A percentile compares a stretch with the other conserved stretches of the same genome.
These are phyloP conservation scores for Sugiyamaella novakii DNA, from an alignment of 1,139 yeast genomes.

Conservation along the genomic window DNA sequence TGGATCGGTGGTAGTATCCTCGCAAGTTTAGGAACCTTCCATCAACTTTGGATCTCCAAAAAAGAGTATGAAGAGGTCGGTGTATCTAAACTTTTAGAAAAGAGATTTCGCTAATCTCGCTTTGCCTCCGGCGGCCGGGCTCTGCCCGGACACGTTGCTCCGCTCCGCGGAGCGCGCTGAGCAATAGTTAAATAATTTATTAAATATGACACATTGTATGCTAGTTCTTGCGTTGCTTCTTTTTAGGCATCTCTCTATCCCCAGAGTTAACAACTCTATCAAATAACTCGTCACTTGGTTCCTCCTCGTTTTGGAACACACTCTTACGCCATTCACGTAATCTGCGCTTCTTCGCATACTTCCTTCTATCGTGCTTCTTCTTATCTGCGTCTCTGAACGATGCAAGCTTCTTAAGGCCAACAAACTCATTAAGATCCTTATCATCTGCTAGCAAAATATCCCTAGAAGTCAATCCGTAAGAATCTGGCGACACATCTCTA, in stretches of 20 bases:
- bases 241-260: conserved; percentile 14
- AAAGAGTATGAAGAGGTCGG: conserved; percentile 93
- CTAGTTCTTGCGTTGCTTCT: conserved; percentile 15
- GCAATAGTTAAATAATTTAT: conserved; percentile 10
- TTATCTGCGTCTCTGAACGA: conserved; percentile 82
- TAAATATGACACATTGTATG: conserved; percentile 3
- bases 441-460: conserved; percentile 93
- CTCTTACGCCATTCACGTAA: conserved; percentile 88
- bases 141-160: neutral
- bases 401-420: conserved; percentile 90
- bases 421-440: conserved; percentile 73
- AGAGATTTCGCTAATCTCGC: conserved; percentile 33
- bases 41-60: conserved; percentile 94
- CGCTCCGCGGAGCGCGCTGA: too few species aligned
- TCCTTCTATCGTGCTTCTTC: conserved; percentile 76
- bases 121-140: conserved; percentile 7
- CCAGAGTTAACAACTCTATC: conserved; percentile 20
- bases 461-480: conserved; percentile 80
- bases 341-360: conserved; percentile 79
- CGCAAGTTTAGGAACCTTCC: conserved; percentile 92
- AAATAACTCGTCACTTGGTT: conserved; percentile 47
- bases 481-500: conserved; percentile 93
- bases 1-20: conserved; percentile 97
- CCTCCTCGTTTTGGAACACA: conserved; percentile 69
- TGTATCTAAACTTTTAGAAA: conserved; percentile 60